Evolutionary conservation across 1,139 yeast species (phyloP).

Genomic region (Zygosaccharomyces pseudobailii): DNA sequence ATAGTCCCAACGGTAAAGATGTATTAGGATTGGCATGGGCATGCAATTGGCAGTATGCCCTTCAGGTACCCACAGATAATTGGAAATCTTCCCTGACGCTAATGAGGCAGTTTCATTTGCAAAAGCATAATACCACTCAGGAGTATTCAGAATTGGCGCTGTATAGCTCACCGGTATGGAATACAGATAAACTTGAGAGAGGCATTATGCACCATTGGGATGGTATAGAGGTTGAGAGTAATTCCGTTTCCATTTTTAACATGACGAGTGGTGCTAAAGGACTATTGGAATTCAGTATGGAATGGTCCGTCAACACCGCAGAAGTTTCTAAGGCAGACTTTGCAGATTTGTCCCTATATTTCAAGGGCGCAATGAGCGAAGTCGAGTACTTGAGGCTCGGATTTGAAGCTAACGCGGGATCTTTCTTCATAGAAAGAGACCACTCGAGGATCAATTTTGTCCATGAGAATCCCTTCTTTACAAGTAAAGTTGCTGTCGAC

Average conservation of each 20-base stretch:
- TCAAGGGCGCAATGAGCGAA: slow-evolving; percentile 13
- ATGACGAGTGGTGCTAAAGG: slow-evolving; percentile 4
- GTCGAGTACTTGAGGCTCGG: slow-evolving; percentile 22
- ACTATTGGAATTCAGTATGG: slow-evolving; percentile 14
- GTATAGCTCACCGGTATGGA: slow-evolving; percentile 26
- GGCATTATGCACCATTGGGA: background rate
- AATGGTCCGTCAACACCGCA: slow-evolving; percentile 16
- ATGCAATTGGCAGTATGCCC: slow-evolving; percentile 39
- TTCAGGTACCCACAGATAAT: slow-evolving; percentile 32
- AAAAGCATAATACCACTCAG: slow-evolving; percentile 25
- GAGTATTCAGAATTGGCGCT: slow-evolving; percentile 23
- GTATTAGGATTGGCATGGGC: slow-evolving; percentile 39
- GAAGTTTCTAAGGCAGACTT: slow-evolving; percentile 10
- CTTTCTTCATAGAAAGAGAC: slow-evolving; percentile 26
- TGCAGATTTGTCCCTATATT: slow-evolving; percentile 16
- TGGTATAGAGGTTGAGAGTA: background rate
- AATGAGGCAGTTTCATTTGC: slow-evolving; percentile 32
- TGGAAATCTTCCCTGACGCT: slow-evolving; percentile 37
- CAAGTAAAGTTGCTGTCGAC: slow-evolving; percentile 9
- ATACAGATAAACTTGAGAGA: slow-evolving; percentile 3
- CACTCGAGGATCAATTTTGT: slow-evolving; percentile 19
- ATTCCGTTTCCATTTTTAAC: background rate
- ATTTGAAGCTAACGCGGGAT: slow-evolving; percentile 19
- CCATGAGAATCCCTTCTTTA: slow-evolving; percentile 20
- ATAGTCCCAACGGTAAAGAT: slow-evolving; percentile 19